Percentiles rank a stretch among this genome's conserved stretches.
These are phyloP conservation scores for Fusarium sp. DNA, from an alignment of 2,329 filamentous ascomycete species.

Conservation along the genomic window DNA sequence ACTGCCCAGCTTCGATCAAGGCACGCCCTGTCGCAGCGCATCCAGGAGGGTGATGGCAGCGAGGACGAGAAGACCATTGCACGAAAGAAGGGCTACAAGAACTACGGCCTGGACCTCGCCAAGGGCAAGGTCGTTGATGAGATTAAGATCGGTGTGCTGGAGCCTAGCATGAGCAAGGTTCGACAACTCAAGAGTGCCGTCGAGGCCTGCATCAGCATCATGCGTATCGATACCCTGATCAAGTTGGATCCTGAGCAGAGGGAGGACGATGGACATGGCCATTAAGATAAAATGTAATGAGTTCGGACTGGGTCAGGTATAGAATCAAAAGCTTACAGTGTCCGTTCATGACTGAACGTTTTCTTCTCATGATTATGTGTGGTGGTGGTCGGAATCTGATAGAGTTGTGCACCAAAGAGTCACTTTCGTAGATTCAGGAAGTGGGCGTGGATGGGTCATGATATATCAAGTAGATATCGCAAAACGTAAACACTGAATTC, in stretches of 20 bases:
- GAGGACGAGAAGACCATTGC: constrained; percentile 91
- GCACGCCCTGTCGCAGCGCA: constrained; percentile 93
- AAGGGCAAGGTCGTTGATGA: constrained; percentile 93
- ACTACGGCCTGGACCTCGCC: constrained; percentile 92
- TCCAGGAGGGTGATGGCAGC: constrained; percentile 83
- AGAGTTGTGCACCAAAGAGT: not conserved
- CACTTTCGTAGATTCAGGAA: not conserved
- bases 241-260: constrained; percentile 90
- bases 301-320: constrained; percentile 41
- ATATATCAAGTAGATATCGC: constrained; percentile 5
- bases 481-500: not conserved
- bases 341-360: constrained; percentile 41
- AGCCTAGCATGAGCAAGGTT: constrained; percentile 98
- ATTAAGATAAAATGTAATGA: constrained; percentile 62
- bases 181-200: constrained; percentile 98
- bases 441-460: not conserved
- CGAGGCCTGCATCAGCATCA: constrained; percentile 98
- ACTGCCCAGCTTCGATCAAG: constrained; percentile 94
- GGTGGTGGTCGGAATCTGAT: constrained; percentile 21
- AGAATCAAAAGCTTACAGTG: constrained; percentile 47
- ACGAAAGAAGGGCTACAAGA: constrained; percentile 97
- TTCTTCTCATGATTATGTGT: constrained; percentile 18
- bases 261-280: constrained; percentile 85
- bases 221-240: constrained; percentile 99
- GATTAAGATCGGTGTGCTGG: constrained; percentile 93